Conservation (phyloP, 1,284 basidiomycete genomes). For the Malassezia obtusa region DNA sequence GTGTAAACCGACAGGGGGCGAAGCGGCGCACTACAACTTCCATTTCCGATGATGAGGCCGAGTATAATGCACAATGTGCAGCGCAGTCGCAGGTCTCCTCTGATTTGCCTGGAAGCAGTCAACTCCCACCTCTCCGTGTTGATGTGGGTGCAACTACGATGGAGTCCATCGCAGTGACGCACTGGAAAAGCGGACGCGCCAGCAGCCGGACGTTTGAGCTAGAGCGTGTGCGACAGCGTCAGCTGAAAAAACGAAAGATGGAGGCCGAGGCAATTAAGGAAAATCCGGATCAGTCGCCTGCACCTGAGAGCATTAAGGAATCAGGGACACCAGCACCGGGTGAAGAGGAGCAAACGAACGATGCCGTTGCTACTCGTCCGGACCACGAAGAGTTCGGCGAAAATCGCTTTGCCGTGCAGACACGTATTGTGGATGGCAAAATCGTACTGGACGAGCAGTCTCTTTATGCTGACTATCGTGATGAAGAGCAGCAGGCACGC, state of each 20-base stretch:
- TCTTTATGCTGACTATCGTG: conserved; percentile 41
- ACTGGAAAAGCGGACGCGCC: conserved; percentile 32
- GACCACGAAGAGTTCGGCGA: conserved; percentile 30
- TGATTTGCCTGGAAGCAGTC: neutral
- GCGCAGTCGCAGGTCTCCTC: neutral
- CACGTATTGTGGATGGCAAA: conserved; percentile 48
- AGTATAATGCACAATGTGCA: conserved; percentile 15
- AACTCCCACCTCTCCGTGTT: conserved; percentile 12
- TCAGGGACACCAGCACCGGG: conserved; percentile 5
- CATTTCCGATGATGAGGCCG: conserved; percentile 18
- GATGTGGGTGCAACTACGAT: conserved; percentile 15
- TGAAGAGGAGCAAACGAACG: neutral
- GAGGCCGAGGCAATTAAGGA: conserved; percentile 23
- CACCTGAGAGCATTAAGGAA: conserved; percentile 10
- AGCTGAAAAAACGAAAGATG: conserved; percentile 23
- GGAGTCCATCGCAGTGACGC: conserved; percentile 21
- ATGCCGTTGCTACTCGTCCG: conserved; percentile 5
- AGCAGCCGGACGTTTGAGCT: conserved; percentile 40
- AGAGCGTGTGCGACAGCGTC: conserved; percentile 26
- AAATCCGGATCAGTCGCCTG: conserved; percentile 5
- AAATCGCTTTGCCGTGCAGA: conserved; percentile 44
- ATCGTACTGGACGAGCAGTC: conserved; percentile 49
- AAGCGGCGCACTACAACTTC: neutral
- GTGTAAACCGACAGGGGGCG: neutral
- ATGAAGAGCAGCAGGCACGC: conserved; percentile 51